Conservation (phyloP, 306 rosid species). For the Cicer chorassanicum region DNA sequence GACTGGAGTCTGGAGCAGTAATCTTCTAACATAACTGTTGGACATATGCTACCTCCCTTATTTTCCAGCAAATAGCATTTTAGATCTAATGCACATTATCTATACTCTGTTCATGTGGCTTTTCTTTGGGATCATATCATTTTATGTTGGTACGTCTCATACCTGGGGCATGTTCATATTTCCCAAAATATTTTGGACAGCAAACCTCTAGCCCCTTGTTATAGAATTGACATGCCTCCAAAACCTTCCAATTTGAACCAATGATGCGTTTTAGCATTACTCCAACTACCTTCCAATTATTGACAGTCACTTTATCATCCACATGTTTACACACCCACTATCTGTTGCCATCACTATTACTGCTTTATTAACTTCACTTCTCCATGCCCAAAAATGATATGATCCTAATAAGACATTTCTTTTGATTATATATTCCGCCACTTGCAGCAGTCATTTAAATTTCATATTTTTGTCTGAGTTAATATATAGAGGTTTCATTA, state of each 20-base stretch:
- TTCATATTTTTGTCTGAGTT: neutral
- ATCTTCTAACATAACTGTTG: neutral
- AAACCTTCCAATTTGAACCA: neutral
- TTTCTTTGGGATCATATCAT: neutral
- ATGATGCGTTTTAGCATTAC: neutral
- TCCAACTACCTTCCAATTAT: neutral
- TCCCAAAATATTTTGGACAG: constrained; percentile 17
- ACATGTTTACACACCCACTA: neutral
- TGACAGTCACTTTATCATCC: neutral
- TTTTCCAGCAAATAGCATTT: neutral
- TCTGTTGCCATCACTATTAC: neutral
- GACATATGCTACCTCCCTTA: neutral
- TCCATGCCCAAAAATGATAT: neutral
- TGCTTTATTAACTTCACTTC: neutral
- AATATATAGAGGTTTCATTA: constrained; percentile 17
- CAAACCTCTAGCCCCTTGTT: neutral
- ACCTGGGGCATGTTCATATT: constrained; percentile 15
- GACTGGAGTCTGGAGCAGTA: constrained; percentile 10
- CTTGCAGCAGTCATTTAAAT: constrained; percentile 27
- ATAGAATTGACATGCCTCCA: neutral
- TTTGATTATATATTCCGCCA: neutral
- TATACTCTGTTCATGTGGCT: constrained; percentile 4
- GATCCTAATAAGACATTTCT: constrained; percentile 21
- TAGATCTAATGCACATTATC: constrained; percentile 11
- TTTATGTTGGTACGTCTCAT: neutral